A percentile compares a stretch with the other conserved stretches of the same genome.
phyloP scores from a whole-genome alignment of 768 basidiomycete genomes.

The Calocera viscosa region DNA sequence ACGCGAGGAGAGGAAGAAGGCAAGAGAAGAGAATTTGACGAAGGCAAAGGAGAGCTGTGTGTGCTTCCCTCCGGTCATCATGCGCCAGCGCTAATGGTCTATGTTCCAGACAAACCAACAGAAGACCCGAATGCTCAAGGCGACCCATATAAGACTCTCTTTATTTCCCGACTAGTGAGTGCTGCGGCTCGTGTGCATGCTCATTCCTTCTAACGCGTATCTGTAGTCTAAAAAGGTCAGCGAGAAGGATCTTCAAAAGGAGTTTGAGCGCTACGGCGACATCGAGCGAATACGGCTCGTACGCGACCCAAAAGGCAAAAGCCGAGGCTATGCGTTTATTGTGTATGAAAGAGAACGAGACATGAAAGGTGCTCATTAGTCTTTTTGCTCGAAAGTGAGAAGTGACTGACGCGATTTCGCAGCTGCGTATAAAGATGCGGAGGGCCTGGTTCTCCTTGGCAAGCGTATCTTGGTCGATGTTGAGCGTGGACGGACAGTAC shows the following conservation, averaged over 20 bases:
- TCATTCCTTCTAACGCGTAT: slow-evolving; percentile 6
- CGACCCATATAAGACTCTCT: slow-evolving; percentile 96
- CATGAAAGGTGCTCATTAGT: slow-evolving; percentile 71
- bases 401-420: slow-evolving; percentile 12
- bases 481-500: slow-evolving; percentile 92
- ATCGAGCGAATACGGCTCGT: slow-evolving; percentile 93
- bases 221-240: slow-evolving; percentile 78
- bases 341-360: slow-evolving; percentile 97
- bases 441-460: slow-evolving; percentile 89
- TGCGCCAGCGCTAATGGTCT: neutral
- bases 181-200: too few species aligned
- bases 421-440: slow-evolving; percentile 98
- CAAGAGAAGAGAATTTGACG: slow-evolving; percentile 61
- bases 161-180: slow-evolving; percentile 80
- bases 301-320: slow-evolving; percentile 74
- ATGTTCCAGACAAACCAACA: slow-evolving; percentile 66
- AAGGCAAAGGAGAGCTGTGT: slow-evolving; percentile 73
- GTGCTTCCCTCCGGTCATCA: slow-evolving; percentile 24
- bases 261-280: slow-evolving; percentile 89
- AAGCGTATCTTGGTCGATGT: slow-evolving; percentile 96
- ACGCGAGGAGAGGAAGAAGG: slow-evolving; percentile 66
- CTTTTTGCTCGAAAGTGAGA: neutral
- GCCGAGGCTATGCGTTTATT: slow-evolving; percentile 89
- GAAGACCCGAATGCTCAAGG: slow-evolving; percentile 85
- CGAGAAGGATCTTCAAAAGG: slow-evolving; percentile 81